A percentile compares a stretch with the other conserved stretches of the same genome.
Evolutionary conservation across 108 stramenopile genomes (phyloP).

Genomic region (Cyclotella baltica): DNA sequence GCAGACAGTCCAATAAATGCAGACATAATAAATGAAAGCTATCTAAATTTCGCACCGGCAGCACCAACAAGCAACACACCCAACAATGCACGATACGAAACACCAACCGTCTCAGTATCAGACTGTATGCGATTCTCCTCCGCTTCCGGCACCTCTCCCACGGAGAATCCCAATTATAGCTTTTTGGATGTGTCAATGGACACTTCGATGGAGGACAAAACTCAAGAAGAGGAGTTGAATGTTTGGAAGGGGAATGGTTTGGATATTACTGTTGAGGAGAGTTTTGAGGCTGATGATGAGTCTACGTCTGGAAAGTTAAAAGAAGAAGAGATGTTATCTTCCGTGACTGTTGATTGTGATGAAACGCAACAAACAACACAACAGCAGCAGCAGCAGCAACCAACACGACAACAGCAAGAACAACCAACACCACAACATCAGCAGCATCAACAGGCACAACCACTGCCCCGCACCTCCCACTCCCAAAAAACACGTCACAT

Average conservation of each 20-base stretch:
- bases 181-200: slow-evolving; percentile 21
- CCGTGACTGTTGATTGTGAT: too few species aligned
- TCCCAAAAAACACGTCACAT: too few species aligned
- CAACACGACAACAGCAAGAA: not conserved
- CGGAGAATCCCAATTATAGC: slow-evolving; percentile 15
- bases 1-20: too few species aligned
- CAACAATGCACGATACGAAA: too few species aligned
- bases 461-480: too few species aligned
- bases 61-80: too few species aligned
- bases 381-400: not conserved
- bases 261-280: slow-evolving; percentile 9
- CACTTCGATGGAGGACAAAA: not conserved
- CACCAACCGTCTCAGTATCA: slow-evolving; percentile 15
- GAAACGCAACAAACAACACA: not conserved
- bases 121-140: slow-evolving; percentile 34
- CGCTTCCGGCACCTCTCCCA: slow-evolving; percentile 12
- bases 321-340: too few species aligned
- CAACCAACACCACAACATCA: too few species aligned
- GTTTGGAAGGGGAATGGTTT: slow-evolving; percentile 24
- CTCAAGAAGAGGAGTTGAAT: slow-evolving; percentile 7
- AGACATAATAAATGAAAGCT: too few species aligned
- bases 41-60: too few species aligned
- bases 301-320: not conserved
- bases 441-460: too few species aligned
- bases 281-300: not conserved